Conservation (phyloP, 306 rosid species). For the Datisca glomerata region DNA sequence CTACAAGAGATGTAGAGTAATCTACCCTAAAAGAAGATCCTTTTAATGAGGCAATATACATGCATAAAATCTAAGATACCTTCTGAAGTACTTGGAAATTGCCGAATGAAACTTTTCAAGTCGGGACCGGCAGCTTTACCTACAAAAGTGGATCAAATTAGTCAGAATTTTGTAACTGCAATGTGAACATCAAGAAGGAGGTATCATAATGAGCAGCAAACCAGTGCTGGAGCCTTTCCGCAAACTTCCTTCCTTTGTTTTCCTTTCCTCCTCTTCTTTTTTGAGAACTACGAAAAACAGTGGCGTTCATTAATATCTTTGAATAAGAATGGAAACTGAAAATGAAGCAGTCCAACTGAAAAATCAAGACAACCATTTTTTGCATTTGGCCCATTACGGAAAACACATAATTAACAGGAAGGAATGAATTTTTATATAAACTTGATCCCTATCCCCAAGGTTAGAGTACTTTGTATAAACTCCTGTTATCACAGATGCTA, state of each 20-base stretch:
- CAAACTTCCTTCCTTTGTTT: constrained; percentile 43
- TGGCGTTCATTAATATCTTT: constrained; percentile 12
- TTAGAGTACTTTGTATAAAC: too few species aligned
- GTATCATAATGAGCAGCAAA: constrained; percentile 20
- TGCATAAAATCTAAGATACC: constrained; percentile 26
- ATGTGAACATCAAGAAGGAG: constrained; percentile 9
- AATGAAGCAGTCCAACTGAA: neutral
- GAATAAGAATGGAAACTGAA: constrained; percentile 3
- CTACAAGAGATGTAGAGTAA: too few species aligned
- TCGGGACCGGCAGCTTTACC: constrained; percentile 65
- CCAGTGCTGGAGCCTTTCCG: constrained; percentile 40
- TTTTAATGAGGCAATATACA: neutral
- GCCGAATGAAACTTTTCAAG: constrained; percentile 73
- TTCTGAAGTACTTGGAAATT: constrained; percentile 54
- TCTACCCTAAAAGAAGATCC: too few species aligned
- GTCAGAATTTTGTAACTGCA: constrained; percentile 11
- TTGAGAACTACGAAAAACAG: constrained; percentile 44
- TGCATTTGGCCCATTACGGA: too few species aligned
- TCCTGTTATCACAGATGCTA: too few species aligned
- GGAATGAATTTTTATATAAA: too few species aligned
- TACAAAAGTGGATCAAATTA: constrained; percentile 12
- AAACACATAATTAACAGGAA: too few species aligned
- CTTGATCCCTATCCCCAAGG: too few species aligned
- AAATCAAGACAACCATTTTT: neutral
- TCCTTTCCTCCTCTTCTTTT: constrained; percentile 85